Conservation (phyloP, 2,329 filamentous ascomycete species). For the Penicillium sp. region DNA sequence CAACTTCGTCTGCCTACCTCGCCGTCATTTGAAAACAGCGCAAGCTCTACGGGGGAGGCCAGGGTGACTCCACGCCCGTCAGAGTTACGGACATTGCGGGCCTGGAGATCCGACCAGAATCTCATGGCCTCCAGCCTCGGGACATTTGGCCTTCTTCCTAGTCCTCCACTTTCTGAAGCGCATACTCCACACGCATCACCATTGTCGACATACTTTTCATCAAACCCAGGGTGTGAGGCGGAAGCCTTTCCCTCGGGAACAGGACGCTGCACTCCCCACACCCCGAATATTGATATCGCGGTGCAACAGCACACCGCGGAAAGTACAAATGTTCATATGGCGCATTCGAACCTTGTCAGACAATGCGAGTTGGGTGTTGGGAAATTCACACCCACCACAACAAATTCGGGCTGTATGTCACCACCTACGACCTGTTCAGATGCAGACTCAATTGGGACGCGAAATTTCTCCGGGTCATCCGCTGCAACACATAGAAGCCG, state of each 20-base stretch:
- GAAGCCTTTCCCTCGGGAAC: constrained; percentile 19
- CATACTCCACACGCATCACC: constrained; percentile 32
- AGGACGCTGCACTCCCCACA: constrained; percentile 24
- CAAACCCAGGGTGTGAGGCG: constrained; percentile 24
- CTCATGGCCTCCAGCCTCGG: constrained; percentile 36
- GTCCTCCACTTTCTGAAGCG: constrained; percentile 43
- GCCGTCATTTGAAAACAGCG: constrained; percentile 36
- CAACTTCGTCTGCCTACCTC: constrained; percentile 42
- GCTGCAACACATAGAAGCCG: constrained; percentile 35
- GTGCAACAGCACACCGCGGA: constrained; percentile 20
- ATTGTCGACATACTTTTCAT: constrained; percentile 35
- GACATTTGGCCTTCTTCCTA: constrained; percentile 42
- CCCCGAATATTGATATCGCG: constrained; percentile 15
- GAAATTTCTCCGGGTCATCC: constrained; percentile 27
- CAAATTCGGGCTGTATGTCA: constrained; percentile 18
- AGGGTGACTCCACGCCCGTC: constrained; percentile 25
- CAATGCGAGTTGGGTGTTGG: constrained; percentile 30
- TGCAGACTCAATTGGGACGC: constrained; percentile 16
- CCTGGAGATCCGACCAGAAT: constrained; percentile 45
- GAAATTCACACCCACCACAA: constrained; percentile 18
- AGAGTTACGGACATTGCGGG: constrained; percentile 34
- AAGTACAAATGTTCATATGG: constrained; percentile 39
- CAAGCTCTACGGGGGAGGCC: constrained; percentile 28
- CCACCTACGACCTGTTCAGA: constrained; percentile 22
- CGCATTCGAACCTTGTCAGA: constrained; percentile 37